Evolutionary conservation across 2,329 filamentous ascomycete genomes (phyloP).

Genomic region (Pseudocercospora musae): DNA sequence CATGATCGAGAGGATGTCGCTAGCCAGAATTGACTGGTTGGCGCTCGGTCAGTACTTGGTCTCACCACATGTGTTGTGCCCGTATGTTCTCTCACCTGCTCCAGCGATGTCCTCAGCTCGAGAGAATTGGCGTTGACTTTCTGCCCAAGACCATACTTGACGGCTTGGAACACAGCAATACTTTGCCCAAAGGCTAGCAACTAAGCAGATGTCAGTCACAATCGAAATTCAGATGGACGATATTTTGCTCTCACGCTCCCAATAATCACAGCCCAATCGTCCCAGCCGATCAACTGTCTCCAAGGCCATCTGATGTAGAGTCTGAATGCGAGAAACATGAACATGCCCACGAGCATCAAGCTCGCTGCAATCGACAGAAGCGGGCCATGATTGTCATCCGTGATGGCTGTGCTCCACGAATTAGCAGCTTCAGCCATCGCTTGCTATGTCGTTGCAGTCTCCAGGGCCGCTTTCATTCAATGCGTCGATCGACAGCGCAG

Average conservation of each 20-base stretch:
- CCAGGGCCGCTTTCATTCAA: neutral
- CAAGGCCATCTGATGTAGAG: constrained; percentile 19
- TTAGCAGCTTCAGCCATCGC: neutral
- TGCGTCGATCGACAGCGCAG: no score
- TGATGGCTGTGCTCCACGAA: constrained; percentile 13
- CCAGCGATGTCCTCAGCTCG: neutral
- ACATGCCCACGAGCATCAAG: constrained; percentile 17
- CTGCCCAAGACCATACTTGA: constrained; percentile 12
- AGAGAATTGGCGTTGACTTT: neutral
- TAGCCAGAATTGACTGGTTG: constrained; percentile 8
- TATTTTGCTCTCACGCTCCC: constrained; percentile 8
- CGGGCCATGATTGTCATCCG: constrained; percentile 10
- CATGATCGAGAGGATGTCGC: constrained; percentile 12
- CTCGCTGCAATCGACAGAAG: constrained; percentile 13
- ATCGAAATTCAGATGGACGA: no score
- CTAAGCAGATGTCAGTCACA: neutral
- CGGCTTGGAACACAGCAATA: constrained; percentile 10
- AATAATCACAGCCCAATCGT: constrained; percentile 13
- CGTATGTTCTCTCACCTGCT: neutral
- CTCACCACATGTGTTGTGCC: neutral
- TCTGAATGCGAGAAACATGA: constrained; percentile 14
- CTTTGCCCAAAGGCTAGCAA: constrained; percentile 12
- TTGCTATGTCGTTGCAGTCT: constrained; percentile 1
- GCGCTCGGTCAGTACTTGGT: neutral
- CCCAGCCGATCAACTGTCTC: constrained; percentile 13